Percentiles rank a stretch among this genome's conserved stretches.
phyloP scores from a whole-genome alignment of 148 eudicot species.

The Rhododendron griersonianum region DNA sequence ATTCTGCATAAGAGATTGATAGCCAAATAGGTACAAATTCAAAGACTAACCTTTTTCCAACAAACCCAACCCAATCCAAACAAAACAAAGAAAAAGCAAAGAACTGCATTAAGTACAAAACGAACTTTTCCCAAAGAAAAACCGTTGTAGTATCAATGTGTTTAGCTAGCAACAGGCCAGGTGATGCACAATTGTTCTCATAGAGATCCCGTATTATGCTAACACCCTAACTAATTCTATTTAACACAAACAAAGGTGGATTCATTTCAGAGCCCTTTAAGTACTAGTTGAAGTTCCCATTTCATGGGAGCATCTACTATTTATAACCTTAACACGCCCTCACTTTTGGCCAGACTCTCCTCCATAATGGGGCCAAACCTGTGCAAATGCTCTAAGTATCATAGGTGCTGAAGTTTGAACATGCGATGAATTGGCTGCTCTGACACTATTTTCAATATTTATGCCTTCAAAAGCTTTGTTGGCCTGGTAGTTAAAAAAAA shows the following conservation, averaged over 20 bases:
- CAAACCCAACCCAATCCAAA: not conserved
- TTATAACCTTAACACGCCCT: not conserved
- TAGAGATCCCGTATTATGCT: not conserved
- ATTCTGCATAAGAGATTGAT: conserved; percentile 32
- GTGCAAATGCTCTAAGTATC: not conserved
- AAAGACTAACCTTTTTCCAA: not conserved
- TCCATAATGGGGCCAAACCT: not conserved
- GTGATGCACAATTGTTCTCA: not conserved
- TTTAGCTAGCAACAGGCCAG: not conserved
- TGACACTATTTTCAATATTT: not conserved
- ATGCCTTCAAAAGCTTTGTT: not conserved
- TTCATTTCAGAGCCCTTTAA: not conserved
- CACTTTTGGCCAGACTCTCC: not conserved
- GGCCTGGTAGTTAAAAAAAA: not conserved
- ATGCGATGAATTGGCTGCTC: not conserved
- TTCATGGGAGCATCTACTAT: not conserved
- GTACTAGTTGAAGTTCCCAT: not conserved
- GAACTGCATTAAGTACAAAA: not conserved
- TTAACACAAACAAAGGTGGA: not conserved
- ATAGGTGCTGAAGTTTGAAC: not conserved
- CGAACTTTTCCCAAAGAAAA: not conserved
- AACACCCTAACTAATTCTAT: not conserved
- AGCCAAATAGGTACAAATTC: conserved; percentile 6
- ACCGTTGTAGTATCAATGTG: not conserved
- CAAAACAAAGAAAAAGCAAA: not conserved